These are phyloP conservation scores for Cytospora leucostoma DNA, from an alignment of 2,329 filamentous ascomycete genomes.

Conservation along the genomic window DNA sequence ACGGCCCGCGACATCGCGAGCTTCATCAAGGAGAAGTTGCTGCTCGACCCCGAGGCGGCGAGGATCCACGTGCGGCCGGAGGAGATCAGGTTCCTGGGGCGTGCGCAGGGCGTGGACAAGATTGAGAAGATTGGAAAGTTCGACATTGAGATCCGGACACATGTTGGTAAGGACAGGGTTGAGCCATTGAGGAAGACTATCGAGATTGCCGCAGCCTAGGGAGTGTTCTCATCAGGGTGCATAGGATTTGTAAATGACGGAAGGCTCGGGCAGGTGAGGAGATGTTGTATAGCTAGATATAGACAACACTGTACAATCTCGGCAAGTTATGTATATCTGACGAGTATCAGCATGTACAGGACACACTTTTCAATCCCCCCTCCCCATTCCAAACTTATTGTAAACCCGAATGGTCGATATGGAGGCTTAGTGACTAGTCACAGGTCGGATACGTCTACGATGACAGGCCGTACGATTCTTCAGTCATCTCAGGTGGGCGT, in stretches of 20 bases:
- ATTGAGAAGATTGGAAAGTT: slow-evolving; percentile 45
- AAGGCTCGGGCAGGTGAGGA: not conserved
- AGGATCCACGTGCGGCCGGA: slow-evolving; percentile 40
- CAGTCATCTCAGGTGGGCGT: too few species aligned
- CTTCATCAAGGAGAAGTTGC: slow-evolving; percentile 39
- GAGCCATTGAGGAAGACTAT: slow-evolving; percentile 39
- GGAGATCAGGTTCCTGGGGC: slow-evolving; percentile 38
- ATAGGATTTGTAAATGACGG: not conserved
- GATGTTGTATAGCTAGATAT: not conserved
- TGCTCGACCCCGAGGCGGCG: slow-evolving; percentile 37
- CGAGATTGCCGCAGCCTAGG: slow-evolving; percentile 38
- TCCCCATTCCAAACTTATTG: not conserved
- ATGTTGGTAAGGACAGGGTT: slow-evolving; percentile 32
- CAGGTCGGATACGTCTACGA: not conserved
- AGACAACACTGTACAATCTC: not conserved
- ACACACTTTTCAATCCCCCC: not conserved
- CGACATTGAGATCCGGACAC: slow-evolving; percentile 40
- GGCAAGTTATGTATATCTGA: not conserved
- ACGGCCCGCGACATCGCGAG: slow-evolving; percentile 41
- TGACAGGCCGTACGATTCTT: too few species aligned
- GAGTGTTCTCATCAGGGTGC: not conserved
- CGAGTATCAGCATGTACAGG: not conserved
- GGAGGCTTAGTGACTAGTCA: not conserved
- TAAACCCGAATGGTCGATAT: not conserved
- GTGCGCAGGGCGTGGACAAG: slow-evolving; percentile 39